phyloP scores from a whole-genome alignment of 2,329 filamentous ascomycete genomes.

The Neodidymelliopsis sp. region DNA sequence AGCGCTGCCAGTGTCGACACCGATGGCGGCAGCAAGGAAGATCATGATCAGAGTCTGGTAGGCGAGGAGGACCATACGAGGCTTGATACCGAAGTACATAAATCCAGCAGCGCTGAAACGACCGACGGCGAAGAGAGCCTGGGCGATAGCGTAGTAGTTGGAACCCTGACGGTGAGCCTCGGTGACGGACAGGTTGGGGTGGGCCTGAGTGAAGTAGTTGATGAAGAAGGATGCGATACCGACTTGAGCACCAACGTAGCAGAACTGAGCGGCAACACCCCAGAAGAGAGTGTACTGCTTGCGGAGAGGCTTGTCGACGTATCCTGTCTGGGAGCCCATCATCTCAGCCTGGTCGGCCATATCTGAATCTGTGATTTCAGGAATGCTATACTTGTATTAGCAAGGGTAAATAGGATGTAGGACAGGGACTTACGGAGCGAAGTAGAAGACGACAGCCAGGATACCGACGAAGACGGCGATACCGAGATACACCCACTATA shows the following conservation, averaged over 20 bases:
- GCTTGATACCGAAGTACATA: slow-evolving; percentile 47
- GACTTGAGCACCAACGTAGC: slow-evolving; percentile 61
- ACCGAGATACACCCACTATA: slow-evolving; percentile 82
- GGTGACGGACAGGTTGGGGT: slow-evolving; percentile 36
- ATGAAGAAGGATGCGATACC: slow-evolving; percentile 62
- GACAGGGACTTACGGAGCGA: slow-evolving; percentile 62
- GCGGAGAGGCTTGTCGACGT: slow-evolving; percentile 67
- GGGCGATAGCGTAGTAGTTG: slow-evolving; percentile 50
- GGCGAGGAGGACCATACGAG: slow-evolving; percentile 46
- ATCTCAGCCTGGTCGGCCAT: slow-evolving; percentile 57
- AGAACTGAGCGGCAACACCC: slow-evolving; percentile 56
- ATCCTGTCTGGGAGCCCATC: slow-evolving; percentile 55
- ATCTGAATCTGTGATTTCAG: slow-evolving; percentile 76
- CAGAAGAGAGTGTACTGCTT: slow-evolving; percentile 63
- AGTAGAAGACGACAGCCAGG: slow-evolving; percentile 71
- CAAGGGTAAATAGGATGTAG: neutral
- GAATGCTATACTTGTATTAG: slow-evolving; percentile 38
- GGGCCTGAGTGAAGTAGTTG: slow-evolving; percentile 48
- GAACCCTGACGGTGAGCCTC: slow-evolving; percentile 44
- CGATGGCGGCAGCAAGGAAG: slow-evolving; percentile 47
- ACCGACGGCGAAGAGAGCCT: slow-evolving; percentile 48
- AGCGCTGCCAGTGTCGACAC: slow-evolving; percentile 39
- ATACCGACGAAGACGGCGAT: slow-evolving; percentile 76
- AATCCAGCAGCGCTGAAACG: slow-evolving; percentile 49
- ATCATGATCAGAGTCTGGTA: slow-evolving; percentile 49